A percentile compares a stretch with the other conserved stretches of the same genome.
These are phyloP conservation scores for Coccomyxa sp. DNA, from an alignment of 139 green algal genomes.

Conservation along the genomic window DNA sequence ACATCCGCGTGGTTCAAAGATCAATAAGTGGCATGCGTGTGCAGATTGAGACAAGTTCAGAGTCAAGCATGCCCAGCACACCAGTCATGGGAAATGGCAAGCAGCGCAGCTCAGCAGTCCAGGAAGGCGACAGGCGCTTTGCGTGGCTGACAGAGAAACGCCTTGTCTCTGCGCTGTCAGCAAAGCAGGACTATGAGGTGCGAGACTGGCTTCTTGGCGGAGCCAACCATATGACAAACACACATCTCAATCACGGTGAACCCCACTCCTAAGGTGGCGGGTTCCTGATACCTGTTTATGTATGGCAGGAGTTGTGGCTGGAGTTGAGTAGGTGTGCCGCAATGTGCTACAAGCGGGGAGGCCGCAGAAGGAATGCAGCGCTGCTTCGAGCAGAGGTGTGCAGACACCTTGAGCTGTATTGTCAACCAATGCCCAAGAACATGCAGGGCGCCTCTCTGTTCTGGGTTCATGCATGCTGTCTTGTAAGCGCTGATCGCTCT, in stretches of 20 bases:
- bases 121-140: background rate
- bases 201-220: too few species aligned
- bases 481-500: too few species aligned
- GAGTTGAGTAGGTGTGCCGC: slow-evolving; percentile 36
- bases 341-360: slow-evolving; percentile 29
- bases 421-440: too few species aligned
- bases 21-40: background rate
- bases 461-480: too few species aligned
- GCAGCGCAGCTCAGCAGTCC: background rate
- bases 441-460: too few species aligned
- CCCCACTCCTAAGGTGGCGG: background rate
- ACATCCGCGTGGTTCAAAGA: background rate
- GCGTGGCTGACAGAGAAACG: slow-evolving; percentile 50
- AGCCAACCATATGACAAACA: background rate
- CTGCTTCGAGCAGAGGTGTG: slow-evolving; percentile 41
- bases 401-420: too few species aligned
- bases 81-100: background rate
- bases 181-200: slow-evolving; percentile 18
- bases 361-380: slow-evolving; percentile 24
- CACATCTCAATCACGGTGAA: background rate
- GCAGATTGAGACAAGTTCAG: slow-evolving; percentile 14
- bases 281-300: background rate
- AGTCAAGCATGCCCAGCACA: background rate
- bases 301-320: slow-evolving; percentile 34
- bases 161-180: slow-evolving; percentile 33